Percentiles rank a stretch among this genome's conserved stretches.
Evolutionary conservation across 257 asterid genomes (phyloP).

Genomic region (Nicotiana tomentosiformis): DNA sequence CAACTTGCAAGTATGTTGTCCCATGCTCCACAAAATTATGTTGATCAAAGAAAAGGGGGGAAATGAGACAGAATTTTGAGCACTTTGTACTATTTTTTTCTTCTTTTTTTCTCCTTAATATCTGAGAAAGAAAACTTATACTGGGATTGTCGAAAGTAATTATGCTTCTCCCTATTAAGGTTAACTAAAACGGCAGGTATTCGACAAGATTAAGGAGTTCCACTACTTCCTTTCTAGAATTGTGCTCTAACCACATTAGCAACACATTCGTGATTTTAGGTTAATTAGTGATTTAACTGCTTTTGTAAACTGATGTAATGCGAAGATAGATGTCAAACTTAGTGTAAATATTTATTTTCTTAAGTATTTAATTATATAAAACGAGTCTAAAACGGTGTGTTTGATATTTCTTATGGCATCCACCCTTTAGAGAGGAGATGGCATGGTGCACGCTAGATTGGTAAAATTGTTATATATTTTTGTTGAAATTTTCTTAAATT

Average conservation of each 20-base stretch:
- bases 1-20: not conserved
- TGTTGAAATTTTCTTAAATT: too few species aligned
- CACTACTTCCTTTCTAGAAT: not conserved
- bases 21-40: not conserved
- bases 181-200: not conserved
- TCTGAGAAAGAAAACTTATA: not conserved
- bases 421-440: too few species aligned
- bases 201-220: not conserved
- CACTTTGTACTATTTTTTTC: not conserved
- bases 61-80: not conserved
- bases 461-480: too few species aligned
- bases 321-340: not conserved
- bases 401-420: too few species aligned
- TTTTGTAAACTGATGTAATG: not conserved
- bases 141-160: not conserved
- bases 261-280: not conserved
- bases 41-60: not conserved
- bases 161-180: not conserved
- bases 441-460: too few species aligned
- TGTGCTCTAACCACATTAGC: not conserved
- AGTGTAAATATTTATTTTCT: too few species aligned
- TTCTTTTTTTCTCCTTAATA: not conserved
- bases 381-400: too few species aligned
- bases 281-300: not conserved
- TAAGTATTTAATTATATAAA: too few species aligned